Base-by-base conservation (phyloP, 1,284 basidiomycete species). In the Leccinum subrobustum region DNA sequence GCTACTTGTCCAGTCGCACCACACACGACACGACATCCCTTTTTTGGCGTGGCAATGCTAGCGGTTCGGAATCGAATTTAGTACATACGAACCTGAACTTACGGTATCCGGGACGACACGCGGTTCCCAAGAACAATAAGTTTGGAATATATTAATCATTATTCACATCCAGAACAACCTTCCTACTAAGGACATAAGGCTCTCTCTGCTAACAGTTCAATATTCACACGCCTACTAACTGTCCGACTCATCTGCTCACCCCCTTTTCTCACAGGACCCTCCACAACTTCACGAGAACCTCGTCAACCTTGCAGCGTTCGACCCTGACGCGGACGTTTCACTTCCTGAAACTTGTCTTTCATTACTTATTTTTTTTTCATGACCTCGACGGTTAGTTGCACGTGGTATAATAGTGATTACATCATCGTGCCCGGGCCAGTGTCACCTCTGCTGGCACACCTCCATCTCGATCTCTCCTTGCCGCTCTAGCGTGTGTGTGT, bases 321-420 rank as follows among this genome's bases (percentile, higher is more conserved):
- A 20, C 37, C 16, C 54, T 25, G 25, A 14, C 1, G 35, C 35
- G 11, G n/a, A 55, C 35, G 35, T 57, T 56, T 57, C 52, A 31
- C 18, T 2, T 25, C 12, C 6, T 47, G 25, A 37, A 59, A 63
- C 44, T 31, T 31, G 50, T 33, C 42, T 11, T 44, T 44, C 3
- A 14, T n/a, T 35, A 25, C 12, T 18, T 16, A 2, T 37, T 50
- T 35, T 56, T 57, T 67, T 63, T 68, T 61, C 61, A 60, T 58
- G 52, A 58, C 58, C 52, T 20, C 50, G 7, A 57, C 29, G n/a
- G 52, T 52, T 27, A 44, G 37, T 55, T 52, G 62, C 69, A 71
- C 72, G 70, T 74, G 72, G 70, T 47, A 33, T 51, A 47, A 42
- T 47, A 60, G 52, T 71, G 67, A 68, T 70, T 73, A 70, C 69